Percentiles rank a stretch among this genome's conserved stretches.
Conservation (phyloP, 2,329 filamentous ascomycete genomes). For the Macrophomina tecta region DNA sequence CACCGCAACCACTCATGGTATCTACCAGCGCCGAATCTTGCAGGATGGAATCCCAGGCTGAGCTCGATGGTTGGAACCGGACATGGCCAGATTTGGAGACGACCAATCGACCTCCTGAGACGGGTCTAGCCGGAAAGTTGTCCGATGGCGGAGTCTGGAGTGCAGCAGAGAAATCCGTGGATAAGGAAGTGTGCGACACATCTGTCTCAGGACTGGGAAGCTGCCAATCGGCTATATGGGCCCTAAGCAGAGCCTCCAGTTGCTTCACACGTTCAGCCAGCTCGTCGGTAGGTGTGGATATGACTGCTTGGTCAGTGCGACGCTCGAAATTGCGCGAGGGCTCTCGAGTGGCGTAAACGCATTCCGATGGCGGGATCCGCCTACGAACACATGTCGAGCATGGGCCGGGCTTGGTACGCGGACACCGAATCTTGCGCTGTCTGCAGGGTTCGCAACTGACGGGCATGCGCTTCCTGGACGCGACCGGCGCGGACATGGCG, state of each 20-base stretch:
- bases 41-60: background rate
- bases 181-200: background rate
- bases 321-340: background rate
- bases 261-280: background rate
- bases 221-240: background rate
- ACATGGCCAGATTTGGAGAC: background rate
- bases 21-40: background rate
- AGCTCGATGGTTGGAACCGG: background rate
- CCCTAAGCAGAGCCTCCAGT: background rate
- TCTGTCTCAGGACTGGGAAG: background rate
- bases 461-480: background rate
- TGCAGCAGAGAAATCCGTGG: background rate
- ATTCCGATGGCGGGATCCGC: background rate
- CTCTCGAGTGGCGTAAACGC: background rate
- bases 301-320: background rate
- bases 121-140: background rate
- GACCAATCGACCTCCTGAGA: background rate
- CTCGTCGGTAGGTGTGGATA: background rate
- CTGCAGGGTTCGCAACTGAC: background rate
- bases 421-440: conserved; percentile 1
- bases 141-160: background rate
- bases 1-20: background rate
- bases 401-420: conserved; percentile 1
- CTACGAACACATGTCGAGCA: background rate
- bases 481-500: background rate